These are phyloP conservation scores for Usnea hakonensis DNA, from an alignment of 495 filamentous ascomycete species.

Conservation along the genomic window DNA sequence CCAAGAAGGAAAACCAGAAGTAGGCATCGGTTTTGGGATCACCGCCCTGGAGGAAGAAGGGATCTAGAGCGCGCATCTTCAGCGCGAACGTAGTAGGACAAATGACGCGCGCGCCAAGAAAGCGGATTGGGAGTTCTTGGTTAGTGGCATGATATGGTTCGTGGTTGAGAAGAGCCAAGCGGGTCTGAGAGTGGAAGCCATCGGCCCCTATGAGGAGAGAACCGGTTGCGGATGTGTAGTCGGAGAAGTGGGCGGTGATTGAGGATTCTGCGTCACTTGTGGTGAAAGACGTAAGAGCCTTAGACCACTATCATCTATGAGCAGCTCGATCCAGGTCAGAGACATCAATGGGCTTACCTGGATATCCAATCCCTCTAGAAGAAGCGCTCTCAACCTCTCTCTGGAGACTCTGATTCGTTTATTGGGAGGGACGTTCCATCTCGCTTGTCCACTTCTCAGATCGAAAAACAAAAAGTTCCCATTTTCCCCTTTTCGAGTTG, in stretches of 20 bases:
- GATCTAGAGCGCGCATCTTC: constrained; percentile 44
- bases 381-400: constrained; percentile 38
- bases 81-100: constrained; percentile 36
- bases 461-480: constrained; percentile 50
- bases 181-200: constrained; percentile 43
- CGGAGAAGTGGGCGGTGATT: constrained; percentile 44
- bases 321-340: not conserved
- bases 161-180: constrained; percentile 28
- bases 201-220: constrained; percentile 49
- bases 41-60: constrained; percentile 53
- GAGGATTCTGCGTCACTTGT: not conserved
- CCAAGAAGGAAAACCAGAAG: constrained; percentile 48
- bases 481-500: constrained; percentile 35
- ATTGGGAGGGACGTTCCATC: constrained; percentile 41
- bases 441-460: constrained; percentile 39
- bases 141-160: constrained; percentile 28
- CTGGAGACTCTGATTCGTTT: constrained; percentile 44
- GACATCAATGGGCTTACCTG: constrained; percentile 23
- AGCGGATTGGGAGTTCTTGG: constrained; percentile 39
- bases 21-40: constrained; percentile 50
- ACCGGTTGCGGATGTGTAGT: constrained; percentile 42
- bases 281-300: constrained; percentile 1
- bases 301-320: constrained; percentile 6
- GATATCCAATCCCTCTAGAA: constrained; percentile 43
- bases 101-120: constrained; percentile 40